These are phyloP conservation scores for Cymbopogon citratus DNA, from an alignment of 176 grass and related monocot genomes.

Conservation along the genomic window DNA sequence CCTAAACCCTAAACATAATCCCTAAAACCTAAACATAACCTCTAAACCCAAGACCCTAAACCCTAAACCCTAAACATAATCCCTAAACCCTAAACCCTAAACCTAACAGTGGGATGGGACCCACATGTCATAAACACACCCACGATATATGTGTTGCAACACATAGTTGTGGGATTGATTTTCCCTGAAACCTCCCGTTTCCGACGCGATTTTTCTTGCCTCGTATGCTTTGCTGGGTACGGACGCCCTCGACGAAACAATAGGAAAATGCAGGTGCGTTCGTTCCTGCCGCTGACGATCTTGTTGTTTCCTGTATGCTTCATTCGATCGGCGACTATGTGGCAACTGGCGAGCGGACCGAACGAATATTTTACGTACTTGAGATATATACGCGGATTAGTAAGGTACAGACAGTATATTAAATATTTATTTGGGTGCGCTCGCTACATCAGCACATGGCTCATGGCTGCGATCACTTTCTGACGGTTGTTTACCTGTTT, in stretches of 20 bases:
- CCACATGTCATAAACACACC: too few relatives aligned
- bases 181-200: background rate
- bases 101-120: too few relatives aligned
- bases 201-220: background rate
- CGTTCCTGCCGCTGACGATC: background rate
- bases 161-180: too few relatives aligned
- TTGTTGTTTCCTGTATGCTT: background rate
- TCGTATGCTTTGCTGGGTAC: background rate
- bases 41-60: too few relatives aligned
- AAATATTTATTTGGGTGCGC: background rate
- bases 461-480: conserved; percentile 24
- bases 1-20: too few relatives aligned
- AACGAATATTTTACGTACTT: background rate
- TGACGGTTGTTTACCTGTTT: conserved; percentile 8
- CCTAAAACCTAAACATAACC: too few relatives aligned
- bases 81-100: too few relatives aligned
- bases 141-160: too few relatives aligned
- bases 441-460: background rate
- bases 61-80: too few relatives aligned
- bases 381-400: background rate
- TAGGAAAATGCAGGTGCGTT: background rate
- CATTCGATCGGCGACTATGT: background rate
- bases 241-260: background rate
- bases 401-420: background rate
- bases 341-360: background rate